Conservation (phyloP, 83 land plant genomes). For the Diphasiastrum complanatum region DNA sequence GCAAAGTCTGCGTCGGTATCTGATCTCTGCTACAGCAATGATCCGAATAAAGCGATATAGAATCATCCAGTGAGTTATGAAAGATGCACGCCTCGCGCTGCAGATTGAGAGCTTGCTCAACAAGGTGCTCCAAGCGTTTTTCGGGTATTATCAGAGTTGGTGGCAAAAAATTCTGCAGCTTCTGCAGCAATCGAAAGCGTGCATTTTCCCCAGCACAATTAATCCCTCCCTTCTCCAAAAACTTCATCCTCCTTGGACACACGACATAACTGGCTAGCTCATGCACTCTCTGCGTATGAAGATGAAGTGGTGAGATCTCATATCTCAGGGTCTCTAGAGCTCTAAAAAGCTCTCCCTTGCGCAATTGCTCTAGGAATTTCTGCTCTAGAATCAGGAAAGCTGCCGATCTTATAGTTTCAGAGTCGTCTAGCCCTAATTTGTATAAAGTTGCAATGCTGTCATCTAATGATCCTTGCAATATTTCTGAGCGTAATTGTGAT, state of each 20-base stretch:
- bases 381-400: conserved; percentile 55
- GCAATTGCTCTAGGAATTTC: conserved; percentile 47
- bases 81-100: conserved; percentile 60
- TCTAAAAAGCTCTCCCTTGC: conserved; percentile 29
- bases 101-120: conserved; percentile 45
- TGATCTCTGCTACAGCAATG: conserved; percentile 57
- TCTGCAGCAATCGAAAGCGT: conserved; percentile 35
- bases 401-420: conserved; percentile 34
- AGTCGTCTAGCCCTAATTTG: conserved; percentile 27
- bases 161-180: conserved; percentile 52
- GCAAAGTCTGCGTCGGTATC: conserved; percentile 63
- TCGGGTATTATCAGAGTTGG: conserved; percentile 52
- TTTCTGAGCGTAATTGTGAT: conserved; percentile 21
- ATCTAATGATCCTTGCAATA: conserved; percentile 44
- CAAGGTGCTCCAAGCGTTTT: conserved; percentile 59
- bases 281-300: conserved; percentile 39
- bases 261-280: conserved; percentile 45
- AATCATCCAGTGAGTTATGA: conserved; percentile 50
- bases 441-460: conserved; percentile 34
- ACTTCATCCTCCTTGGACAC: conserved; percentile 31
- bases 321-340: conserved; percentile 45
- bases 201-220: conserved; percentile 24
- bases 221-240: conserved; percentile 16
- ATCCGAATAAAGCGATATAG: conserved; percentile 51
- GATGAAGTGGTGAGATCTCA: conserved; percentile 40